A percentile compares a stretch with the other conserved stretches of the same genome.
Conservation (phyloP, 1,139 yeast genomes). For the Starmera stellimalicola region DNA sequence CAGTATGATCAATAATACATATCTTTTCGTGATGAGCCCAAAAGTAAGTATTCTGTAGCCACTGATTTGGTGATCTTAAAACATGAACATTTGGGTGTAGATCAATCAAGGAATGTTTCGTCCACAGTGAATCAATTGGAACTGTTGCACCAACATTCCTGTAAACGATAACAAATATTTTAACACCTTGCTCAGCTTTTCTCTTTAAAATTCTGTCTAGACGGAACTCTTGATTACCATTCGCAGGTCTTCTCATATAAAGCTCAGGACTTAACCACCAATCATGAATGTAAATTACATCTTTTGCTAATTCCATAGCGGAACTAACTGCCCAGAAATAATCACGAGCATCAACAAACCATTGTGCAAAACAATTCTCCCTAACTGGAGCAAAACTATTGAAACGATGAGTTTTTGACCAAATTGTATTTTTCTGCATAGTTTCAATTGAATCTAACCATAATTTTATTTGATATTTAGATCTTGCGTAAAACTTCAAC, state of each 20-base stretch:
- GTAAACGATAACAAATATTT: constrained; percentile 86
- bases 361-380: constrained; percentile 78
- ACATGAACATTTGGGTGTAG: constrained; percentile 83
- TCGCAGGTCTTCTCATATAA: constrained; percentile 87
- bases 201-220: constrained; percentile 80
- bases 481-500: constrained; percentile 62
- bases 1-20: constrained; percentile 76
- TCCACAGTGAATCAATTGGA: constrained; percentile 88
- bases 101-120: constrained; percentile 85
- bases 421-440: constrained; percentile 59
- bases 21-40: constrained; percentile 99
- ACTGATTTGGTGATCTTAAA: constrained; percentile 90
- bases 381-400: constrained; percentile 91
- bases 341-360: constrained; percentile 96
- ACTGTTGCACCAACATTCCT: constrained; percentile 92
- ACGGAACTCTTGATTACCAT: constrained; percentile 92
- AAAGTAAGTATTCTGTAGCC: constrained; percentile 84
- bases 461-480: constrained; percentile 56
- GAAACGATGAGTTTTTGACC: constrained; percentile 73
- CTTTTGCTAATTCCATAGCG: constrained; percentile 89
- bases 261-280: constrained; percentile 99
- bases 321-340: constrained; percentile 94
- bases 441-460: constrained; percentile 72
- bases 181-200: constrained; percentile 92
- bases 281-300: constrained; percentile 89